These are phyloP conservation scores for Penicillium psychrosexuale DNA, from an alignment of 2,329 filamentous ascomycete genomes.

Conservation along the genomic window DNA sequence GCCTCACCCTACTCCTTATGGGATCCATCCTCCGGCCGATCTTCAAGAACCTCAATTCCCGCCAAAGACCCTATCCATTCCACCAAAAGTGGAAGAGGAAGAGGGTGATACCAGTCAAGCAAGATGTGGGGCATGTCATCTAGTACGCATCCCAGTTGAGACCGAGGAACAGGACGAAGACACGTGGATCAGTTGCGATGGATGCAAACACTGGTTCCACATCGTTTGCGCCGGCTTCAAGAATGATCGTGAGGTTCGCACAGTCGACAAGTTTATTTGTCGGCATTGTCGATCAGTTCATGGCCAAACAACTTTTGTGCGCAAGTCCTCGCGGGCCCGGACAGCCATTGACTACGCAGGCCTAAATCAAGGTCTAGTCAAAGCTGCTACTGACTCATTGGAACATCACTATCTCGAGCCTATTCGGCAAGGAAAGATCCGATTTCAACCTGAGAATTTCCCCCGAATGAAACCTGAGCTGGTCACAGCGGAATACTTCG, in stretches of 20 bases:
- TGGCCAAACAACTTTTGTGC: constrained; percentile 64
- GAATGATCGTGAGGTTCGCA: constrained; percentile 61
- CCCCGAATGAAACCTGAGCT: constrained; percentile 62
- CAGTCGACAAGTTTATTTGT: constrained; percentile 68
- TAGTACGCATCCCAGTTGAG: constrained; percentile 51
- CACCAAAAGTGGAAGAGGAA: constrained; percentile 31
- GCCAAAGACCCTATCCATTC: constrained; percentile 14
- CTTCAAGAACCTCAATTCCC: constrained; percentile 2
- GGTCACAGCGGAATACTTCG: constrained; percentile 61
- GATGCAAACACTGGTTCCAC: constrained; percentile 67
- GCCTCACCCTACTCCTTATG: constrained; percentile 11
- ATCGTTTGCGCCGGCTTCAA: constrained; percentile 65
- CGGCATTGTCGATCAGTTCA: constrained; percentile 56
- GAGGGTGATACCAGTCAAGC: constrained; percentile 37
- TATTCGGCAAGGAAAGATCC: constrained; percentile 63
- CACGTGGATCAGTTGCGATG: constrained; percentile 66
- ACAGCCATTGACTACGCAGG: constrained; percentile 67
- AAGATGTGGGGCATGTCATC: constrained; percentile 58
- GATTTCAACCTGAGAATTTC: constrained; percentile 60
- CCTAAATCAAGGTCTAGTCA: constrained; percentile 63
- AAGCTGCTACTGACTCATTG: constrained; percentile 61
- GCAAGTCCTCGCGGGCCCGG: constrained; percentile 63
- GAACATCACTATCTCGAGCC: constrained; percentile 67
- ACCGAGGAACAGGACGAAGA: constrained; percentile 54
- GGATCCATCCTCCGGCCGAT: constrained; percentile 7